These are phyloP conservation scores for Podaxis sp. DNA, from an alignment of 768 basidiomycete species.

Conservation along the genomic window DNA sequence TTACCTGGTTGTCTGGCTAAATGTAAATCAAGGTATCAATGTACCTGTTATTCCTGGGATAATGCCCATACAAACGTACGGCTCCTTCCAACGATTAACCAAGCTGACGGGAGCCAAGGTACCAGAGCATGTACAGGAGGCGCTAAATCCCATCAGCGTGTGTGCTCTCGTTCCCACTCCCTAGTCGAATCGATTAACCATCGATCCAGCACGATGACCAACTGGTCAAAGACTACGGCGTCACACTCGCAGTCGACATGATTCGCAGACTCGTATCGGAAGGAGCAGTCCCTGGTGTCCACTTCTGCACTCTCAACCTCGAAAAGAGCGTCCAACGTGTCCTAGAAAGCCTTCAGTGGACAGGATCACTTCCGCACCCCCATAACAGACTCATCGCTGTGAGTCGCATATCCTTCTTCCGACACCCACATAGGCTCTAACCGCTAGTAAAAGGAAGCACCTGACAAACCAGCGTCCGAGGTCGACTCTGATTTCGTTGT, in stretches of 20 bases:
- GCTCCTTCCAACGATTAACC: conserved; percentile 87
- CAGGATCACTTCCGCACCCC: conserved; percentile 37
- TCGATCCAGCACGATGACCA: conserved; percentile 80
- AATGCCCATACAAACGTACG: conserved; percentile 97
- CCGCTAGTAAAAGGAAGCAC: conserved; percentile 37
- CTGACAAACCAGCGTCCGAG: conserved; percentile 27
- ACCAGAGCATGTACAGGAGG: conserved; percentile 28
- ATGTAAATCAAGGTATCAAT: conserved; percentile 63
- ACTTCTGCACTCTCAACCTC: conserved; percentile 96
- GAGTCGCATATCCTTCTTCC: conserved; percentile 15
- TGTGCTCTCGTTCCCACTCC: conserved; percentile 21
- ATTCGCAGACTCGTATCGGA: conserved; percentile 58
- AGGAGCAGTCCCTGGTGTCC: conserved; percentile 70
- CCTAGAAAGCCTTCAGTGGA: conserved; percentile 79
- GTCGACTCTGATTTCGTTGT: conserved; percentile 45
- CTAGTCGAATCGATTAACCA: background rate
- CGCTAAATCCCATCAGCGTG: conserved; percentile 57
- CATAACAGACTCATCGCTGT: conserved; percentile 74
- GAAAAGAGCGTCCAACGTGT: conserved; percentile 92
- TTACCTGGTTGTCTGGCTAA: background rate
- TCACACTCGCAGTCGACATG: conserved; percentile 80
- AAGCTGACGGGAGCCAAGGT: conserved; percentile 85
- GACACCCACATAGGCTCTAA: background rate
- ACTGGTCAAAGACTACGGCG: conserved; percentile 93
- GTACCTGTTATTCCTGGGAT: conserved; percentile 94